These are phyloP conservation scores for Durusdinium trenchii DNA, from an alignment of 73 alveolate genomes.

Conservation along the genomic window DNA sequence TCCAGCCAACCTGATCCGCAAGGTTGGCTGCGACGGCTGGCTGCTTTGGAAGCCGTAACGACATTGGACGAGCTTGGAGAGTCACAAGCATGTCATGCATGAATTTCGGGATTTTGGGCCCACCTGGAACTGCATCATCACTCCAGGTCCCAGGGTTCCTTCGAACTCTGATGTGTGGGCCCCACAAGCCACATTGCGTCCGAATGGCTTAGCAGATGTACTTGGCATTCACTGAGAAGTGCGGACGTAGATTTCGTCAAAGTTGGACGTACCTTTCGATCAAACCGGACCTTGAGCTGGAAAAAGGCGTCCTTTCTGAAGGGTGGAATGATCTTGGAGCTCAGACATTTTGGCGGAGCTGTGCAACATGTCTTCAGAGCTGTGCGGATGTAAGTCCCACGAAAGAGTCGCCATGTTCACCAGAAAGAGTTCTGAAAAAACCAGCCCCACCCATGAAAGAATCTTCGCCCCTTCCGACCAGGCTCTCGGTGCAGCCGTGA, in stretches of 20 bases:
- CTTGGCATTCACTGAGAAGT: conserved; percentile 51
- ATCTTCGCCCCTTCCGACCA: too few relatives aligned
- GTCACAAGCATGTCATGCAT: neutral
- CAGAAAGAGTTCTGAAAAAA: too few relatives aligned
- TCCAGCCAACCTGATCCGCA: neutral
- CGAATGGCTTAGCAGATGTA: conserved; percentile 40
- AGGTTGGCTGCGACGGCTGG: conserved; percentile 84
- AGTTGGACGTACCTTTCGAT: too few relatives aligned
- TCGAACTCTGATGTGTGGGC: neutral
- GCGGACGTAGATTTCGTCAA: conserved; percentile 39
- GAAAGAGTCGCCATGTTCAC: too few relatives aligned
- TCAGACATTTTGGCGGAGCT: too few relatives aligned
- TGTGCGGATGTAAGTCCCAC: too few relatives aligned
- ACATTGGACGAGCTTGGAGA: neutral
- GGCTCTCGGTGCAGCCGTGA: too few relatives aligned
- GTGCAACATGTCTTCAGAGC: too few relatives aligned
- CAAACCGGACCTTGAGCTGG: too few relatives aligned
- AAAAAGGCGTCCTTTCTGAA: too few relatives aligned
- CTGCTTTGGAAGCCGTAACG: conserved; percentile 22
- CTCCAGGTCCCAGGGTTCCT: conserved; percentile 54
- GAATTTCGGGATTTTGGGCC: conserved; percentile 40
- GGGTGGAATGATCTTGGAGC: too few relatives aligned
- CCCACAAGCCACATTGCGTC: conserved; percentile 33
- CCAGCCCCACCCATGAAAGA: too few relatives aligned
- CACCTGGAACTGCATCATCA: neutral